Percentiles rank a stretch among this genome's conserved stretches.
Evolutionary conservation across 345 rosid genomes (phyloP).

Genomic region (Rhizophora apiculata): DNA sequence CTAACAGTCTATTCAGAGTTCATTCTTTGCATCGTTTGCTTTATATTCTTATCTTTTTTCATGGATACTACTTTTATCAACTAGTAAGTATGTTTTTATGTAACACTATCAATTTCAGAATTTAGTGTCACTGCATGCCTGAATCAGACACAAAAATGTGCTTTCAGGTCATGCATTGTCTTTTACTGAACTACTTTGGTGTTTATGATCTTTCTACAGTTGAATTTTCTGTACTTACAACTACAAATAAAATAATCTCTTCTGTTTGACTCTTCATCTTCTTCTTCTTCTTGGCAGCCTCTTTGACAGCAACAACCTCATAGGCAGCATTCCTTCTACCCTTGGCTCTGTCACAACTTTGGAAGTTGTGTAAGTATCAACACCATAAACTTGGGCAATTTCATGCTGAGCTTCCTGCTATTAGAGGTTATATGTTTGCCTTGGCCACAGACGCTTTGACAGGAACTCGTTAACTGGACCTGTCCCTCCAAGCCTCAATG

Average conservation of each 20-base stretch:
- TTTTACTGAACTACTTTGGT: too few species aligned
- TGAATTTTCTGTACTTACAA: background rate
- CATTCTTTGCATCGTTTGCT: too few species aligned
- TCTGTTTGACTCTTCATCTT: background rate
- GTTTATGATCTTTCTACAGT: too few species aligned
- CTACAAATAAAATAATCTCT: background rate
- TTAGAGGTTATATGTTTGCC: background rate
- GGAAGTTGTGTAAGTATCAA: conserved; percentile 68
- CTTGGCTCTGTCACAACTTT: conserved; percentile 57
- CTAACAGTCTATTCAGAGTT: too few species aligned
- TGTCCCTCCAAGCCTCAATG: conserved; percentile 56
- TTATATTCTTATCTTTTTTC: too few species aligned
- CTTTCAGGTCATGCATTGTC: too few species aligned
- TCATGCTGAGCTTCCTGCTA: background rate
- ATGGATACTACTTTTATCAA: too few species aligned
- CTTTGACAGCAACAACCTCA: conserved; percentile 63
- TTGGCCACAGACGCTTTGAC: conserved; percentile 69
- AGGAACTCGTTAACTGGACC: conserved; percentile 47
- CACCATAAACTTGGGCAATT: background rate
- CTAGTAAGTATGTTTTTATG: too few species aligned
- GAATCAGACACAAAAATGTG: too few species aligned
- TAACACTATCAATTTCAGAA: too few species aligned
- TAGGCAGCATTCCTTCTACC: conserved; percentile 52
- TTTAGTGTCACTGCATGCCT: too few species aligned
- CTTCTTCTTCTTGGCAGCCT: conserved; percentile 41